Percentiles rank a stretch among this genome's conserved stretches.
Conservation (phyloP, 2,329 filamentous ascomycete genomes). For the Aureobasidium sp. region DNA sequence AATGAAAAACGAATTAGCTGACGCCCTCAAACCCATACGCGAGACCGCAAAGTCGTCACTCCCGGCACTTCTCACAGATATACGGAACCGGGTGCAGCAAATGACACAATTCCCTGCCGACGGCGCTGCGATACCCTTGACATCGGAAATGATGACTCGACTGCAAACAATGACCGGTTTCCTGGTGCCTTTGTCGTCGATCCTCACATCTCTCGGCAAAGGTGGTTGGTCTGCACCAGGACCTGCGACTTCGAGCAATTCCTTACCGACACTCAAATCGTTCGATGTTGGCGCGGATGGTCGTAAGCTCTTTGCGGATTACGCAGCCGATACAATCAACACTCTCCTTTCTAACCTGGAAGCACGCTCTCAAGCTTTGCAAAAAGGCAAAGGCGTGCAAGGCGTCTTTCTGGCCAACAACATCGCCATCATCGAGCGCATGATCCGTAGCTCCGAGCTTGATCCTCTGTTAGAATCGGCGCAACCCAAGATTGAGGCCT, state of each 20-base stretch:
- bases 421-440: constrained; percentile 74
- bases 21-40: constrained; percentile 79
- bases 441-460: constrained; percentile 75
- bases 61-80: constrained; percentile 75
- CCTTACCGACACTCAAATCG: constrained; percentile 63
- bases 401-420: constrained; percentile 91
- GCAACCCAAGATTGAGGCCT: constrained; percentile 65
- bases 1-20: constrained; percentile 72
- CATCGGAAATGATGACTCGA: constrained; percentile 77
- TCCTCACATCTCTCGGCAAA: constrained; percentile 87
- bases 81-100: constrained; percentile 58
- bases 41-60: constrained; percentile 88
- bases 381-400: constrained; percentile 70
- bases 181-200: constrained; percentile 74
- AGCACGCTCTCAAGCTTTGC: constrained; percentile 61
- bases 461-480: constrained; percentile 53
- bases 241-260: constrained; percentile 53
- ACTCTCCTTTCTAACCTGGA: constrained; percentile 69
- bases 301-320: constrained; percentile 79
- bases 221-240: constrained; percentile 65
- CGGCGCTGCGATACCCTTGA: constrained; percentile 69
- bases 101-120: constrained; percentile 68
- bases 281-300: constrained; percentile 89
- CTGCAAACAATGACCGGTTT: constrained; percentile 84
- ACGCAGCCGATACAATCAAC: constrained; percentile 84